Evolutionary conservation across 768 basidiomycete genomes (phyloP).

Genomic region (Mycena kentingensis): DNA sequence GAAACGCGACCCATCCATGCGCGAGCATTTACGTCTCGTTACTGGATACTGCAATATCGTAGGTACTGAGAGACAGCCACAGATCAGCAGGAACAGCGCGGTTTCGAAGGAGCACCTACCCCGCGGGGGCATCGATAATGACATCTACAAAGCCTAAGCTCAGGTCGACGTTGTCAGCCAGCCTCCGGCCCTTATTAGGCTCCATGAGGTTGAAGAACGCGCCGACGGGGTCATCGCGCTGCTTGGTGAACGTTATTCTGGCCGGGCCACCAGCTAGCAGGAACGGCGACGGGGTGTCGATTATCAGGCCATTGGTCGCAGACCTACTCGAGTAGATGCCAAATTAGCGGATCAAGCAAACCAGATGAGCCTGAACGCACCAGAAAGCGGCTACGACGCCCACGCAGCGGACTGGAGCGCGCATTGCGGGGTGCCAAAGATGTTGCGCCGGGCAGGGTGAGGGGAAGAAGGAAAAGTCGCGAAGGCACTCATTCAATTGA

Average conservation of each 20-base stretch:
- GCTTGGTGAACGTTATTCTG: constrained; percentile 9
- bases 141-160: constrained; percentile 10
- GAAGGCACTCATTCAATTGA: no score
- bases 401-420: no score
- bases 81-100: not conserved
- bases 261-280: constrained; percentile 1
- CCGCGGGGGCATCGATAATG: constrained; percentile 1
- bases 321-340: no score
- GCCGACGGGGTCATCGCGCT: constrained; percentile 1
- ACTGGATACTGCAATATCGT: not conserved
- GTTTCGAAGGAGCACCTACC: not conserved
- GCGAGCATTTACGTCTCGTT: constrained; percentile 3
- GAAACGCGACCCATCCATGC: not conserved
- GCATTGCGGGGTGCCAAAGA: no score
- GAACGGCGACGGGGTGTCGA: constrained; percentile 3
- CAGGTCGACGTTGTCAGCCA: constrained; percentile 8
- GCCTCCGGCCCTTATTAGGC: not conserved
- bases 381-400: no score
- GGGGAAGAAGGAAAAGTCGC: no score
- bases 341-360: no score
- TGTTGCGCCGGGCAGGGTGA: no score
- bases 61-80: not conserved
- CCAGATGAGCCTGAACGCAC: no score
- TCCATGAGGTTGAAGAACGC: constrained; percentile 9
- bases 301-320: not conserved